Base-by-base conservation (phyloP, 2,329 filamentous ascomycete species). In the Fusarium sterilihyphosum region DNA sequence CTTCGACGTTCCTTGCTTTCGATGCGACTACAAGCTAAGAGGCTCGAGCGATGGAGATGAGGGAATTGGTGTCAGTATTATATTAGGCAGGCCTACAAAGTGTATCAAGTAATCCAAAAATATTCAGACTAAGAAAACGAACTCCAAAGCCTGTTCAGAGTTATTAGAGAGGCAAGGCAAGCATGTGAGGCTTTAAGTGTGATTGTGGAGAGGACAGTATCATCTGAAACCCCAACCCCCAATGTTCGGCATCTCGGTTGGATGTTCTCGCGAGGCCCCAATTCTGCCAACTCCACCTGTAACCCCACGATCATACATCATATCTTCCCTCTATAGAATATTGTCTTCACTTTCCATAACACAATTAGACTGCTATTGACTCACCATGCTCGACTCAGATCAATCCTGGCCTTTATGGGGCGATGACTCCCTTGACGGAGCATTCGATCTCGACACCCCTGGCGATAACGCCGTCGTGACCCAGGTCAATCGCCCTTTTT, bases 1-100 rank as follows among this genome's bases (percentile, higher is more conserved):
- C 81, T 5, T 87, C 84, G 3, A 86, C 83, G 49, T 76, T 65
- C 17, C 43, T 79, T 5, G 54, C 75, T 7, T 78, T 78, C 43
- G 65, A 77, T 58, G 76, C 71, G 5, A 67, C 61, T 3, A 78
- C 76, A 10, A 49, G 41, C 6, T 76, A 61, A 52, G 35, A 22
- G 50, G 35, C 3, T 11, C 13, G 5, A 6, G 16, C 4, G 8
- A 11, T 40, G 35, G 4, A 12, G 7, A 4, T n/a, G 24, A 5
- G 3, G 6, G 29, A 0, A 17, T 24, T 29, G 29, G 29, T 20
- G 17, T 35, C 6, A 20, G n/a, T 8, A 10, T 11, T 10, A 13
- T 29, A 12, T 17, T 29, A 24, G 29, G 22, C 49, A 2, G 46
- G 58, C 58, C 35, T 59, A 46, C 11, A 47, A 35, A 33, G 18